Conservation (phyloP, 257 asterid species). For the Perilla frutescens region DNA sequence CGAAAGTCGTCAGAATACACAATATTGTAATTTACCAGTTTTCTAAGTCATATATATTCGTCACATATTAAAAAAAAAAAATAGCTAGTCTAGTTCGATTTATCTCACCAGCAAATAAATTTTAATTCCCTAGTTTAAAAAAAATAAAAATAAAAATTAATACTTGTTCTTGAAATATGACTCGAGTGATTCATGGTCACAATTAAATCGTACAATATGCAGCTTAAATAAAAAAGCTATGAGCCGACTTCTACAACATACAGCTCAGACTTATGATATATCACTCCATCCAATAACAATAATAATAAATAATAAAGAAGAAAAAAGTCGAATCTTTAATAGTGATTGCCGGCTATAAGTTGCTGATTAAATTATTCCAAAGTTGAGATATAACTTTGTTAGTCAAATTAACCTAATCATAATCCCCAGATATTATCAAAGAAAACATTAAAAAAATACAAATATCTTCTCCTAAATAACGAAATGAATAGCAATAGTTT, state of each 20-base stretch:
- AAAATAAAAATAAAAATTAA: no score
- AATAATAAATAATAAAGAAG: neutral
- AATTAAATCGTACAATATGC: slow-evolving; percentile 32
- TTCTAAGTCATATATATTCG: no score
- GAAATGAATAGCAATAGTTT: no score
- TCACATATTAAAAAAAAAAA: no score
- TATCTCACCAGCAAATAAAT: no score
- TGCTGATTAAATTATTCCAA: slow-evolving; percentile 36
- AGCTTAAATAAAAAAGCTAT: neutral
- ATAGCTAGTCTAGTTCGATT: no score
- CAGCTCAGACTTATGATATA: slow-evolving; percentile 5
- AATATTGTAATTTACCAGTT: no score
- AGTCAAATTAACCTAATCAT: slow-evolving; percentile 32
- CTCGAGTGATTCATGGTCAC: slow-evolving; percentile 16
- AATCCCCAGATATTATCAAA: slow-evolving; percentile 41
- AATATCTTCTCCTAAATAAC: slow-evolving; percentile 36
- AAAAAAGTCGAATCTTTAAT: slow-evolving; percentile 31
- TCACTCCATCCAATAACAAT: neutral
- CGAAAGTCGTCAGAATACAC: no score
- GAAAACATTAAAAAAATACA: slow-evolving; percentile 9
- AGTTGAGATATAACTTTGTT: neutral
- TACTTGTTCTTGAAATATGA: neutral
- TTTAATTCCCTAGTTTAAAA: no score
- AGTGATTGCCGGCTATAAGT: slow-evolving; percentile 48
- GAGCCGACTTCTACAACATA: slow-evolving; percentile 20